phyloP scores from a whole-genome alignment of 371 early-diverging fungal species.

The Paraphysoderma sedebokerense region DNA sequence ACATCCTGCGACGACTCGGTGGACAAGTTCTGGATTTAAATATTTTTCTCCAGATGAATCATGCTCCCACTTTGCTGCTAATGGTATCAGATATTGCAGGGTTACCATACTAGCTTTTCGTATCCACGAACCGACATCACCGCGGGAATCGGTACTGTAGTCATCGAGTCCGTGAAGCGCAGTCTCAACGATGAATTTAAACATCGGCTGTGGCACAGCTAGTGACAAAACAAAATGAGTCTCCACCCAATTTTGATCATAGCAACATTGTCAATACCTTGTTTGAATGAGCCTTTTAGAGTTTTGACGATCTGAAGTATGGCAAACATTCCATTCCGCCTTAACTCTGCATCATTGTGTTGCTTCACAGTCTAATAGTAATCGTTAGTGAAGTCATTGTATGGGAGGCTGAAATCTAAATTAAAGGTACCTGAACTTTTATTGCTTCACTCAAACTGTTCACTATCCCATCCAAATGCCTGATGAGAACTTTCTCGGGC shows the following conservation, averaged over 20 bases:
- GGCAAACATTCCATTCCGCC: conserved; percentile 43
- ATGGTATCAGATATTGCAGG: conserved; percentile 24
- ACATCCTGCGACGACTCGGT: conserved; percentile 23
- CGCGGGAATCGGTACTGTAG: conserved; percentile 72
- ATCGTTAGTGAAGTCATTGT: no score
- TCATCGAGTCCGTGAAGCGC: conserved; percentile 59
- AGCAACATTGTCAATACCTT: conserved; percentile 22
- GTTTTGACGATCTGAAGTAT: conserved; percentile 20
- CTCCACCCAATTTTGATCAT: no score
- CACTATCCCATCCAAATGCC: no score
- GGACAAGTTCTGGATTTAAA: neutral
- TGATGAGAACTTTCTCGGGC: no score
- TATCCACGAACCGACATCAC: conserved; percentile 91
- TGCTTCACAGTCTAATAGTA: neutral
- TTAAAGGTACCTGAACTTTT: no score
- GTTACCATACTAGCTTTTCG: conserved; percentile 53
- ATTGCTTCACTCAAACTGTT: no score
- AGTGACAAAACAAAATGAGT: no score
- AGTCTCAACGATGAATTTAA: conserved; percentile 18
- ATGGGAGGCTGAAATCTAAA: no score
- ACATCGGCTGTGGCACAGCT: conserved; percentile 21
- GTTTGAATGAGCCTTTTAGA: conserved; percentile 16
- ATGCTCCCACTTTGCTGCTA: conserved; percentile 19
- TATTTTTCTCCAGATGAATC: neutral
- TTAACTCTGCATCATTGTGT: conserved; percentile 39